Evolutionary conservation across 2,329 filamentous ascomycete genomes (phyloP).

Genomic region (Bertia moriformis): DNA sequence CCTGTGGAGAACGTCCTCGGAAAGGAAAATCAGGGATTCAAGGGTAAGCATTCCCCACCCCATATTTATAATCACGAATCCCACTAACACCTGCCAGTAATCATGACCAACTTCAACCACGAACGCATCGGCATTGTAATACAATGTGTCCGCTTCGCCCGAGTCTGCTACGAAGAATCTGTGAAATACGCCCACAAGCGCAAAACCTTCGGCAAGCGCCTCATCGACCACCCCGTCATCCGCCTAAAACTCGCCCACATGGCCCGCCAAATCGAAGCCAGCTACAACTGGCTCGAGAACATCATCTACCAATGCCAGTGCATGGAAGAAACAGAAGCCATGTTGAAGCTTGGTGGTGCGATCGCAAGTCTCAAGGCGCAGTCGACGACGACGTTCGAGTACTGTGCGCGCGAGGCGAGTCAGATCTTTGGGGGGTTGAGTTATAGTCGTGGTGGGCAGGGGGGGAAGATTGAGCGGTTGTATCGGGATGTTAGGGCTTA

Average conservation of each 20-base stretch:
- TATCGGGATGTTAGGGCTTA: conserved; percentile 31
- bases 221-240: conserved; percentile 40
- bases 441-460: conserved; percentile 26
- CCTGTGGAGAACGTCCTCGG: conserved; percentile 35
- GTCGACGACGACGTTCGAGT: conserved; percentile 27
- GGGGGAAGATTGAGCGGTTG: conserved; percentile 29
- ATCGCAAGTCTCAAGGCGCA: conserved; percentile 22
- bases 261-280: conserved; percentile 38
- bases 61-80: conserved; percentile 9
- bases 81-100: no score
- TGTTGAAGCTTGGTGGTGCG: conserved; percentile 7
- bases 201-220: conserved; percentile 37
- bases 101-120: conserved; percentile 31
- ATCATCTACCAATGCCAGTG: conserved; percentile 33
- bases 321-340: conserved; percentile 12
- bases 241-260: conserved; percentile 38
- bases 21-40: conserved; percentile 34
- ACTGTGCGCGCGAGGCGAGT: conserved; percentile 30
- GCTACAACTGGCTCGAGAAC: conserved; percentile 43
- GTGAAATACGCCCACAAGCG: conserved; percentile 30
- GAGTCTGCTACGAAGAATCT: conserved; percentile 33
- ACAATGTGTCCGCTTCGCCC: conserved; percentile 36
- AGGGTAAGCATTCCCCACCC: conserved; percentile 3
- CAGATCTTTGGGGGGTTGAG: conserved; percentile 32
- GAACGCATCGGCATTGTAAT: conserved; percentile 41